Evolutionary conservation across 768 basidiomycete genomes (phyloP), one percentile per base, ranked within the genome.

Genomic region (Sarcodon aspratus): DNA sequence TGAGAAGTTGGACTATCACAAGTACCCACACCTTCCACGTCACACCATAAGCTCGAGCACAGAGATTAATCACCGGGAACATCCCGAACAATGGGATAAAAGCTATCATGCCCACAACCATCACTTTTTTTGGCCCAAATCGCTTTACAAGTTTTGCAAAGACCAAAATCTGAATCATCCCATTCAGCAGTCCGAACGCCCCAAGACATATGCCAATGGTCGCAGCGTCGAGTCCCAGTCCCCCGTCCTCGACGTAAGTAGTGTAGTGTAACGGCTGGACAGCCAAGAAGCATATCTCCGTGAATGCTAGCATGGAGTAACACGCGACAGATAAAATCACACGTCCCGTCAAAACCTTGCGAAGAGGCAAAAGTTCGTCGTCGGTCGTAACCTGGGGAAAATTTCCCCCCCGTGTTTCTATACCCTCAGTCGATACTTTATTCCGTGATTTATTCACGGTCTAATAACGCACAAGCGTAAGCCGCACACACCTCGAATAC

Each of bases 201-300:
- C 66, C 65, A 11, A 74, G 57, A 51, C 63, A 64, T 3, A 58
- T 7, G 2, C 70, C 70, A 38, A 73, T 74, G n/a, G 54, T 55
- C 3, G 66, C 61, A 0, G 69, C 65, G 1, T 58, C 56, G 40
- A 67, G 54, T 9, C 61, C 59, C 8, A 72, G 63, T 3, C 71
- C 71, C 0, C 73, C 69, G 7, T 62, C 60, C 33, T 59, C 57
- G 45, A 65, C 53, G 0, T 69, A 69, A 2, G 69, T 69, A n/a
- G 66, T 59, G 45, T 61, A 63, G 54, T 69, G 70, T 0, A 73
- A 57, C 2, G 71, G 72, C 1, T 65, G 56, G 38, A 72, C 59
- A 11, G 68, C 65, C 44, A 53, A 57, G 34, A 60, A 60, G 0
- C 67, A 59, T 46, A 72, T 70, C 17, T 72, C 69, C 15, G 70